phyloP scores from a whole-genome alignment of 306 rosid genomes.

The Styphnolobium japonicum region DNA sequence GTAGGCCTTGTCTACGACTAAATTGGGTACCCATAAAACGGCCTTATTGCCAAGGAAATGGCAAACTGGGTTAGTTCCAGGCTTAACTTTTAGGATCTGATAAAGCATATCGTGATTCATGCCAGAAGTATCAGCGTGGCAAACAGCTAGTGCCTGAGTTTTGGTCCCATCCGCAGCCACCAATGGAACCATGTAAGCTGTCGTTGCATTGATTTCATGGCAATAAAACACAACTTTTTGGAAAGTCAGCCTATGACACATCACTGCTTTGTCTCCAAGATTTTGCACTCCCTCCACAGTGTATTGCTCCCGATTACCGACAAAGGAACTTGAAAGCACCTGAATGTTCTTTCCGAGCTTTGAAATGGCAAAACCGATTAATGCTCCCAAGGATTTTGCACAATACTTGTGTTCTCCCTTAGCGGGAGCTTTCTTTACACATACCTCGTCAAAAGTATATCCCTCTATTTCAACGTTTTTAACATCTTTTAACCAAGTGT shows the following conservation, averaged over 20 bases:
- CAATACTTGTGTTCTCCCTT: slow-evolving; percentile 10
- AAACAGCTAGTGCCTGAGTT: slow-evolving; percentile 48
- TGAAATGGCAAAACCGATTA: slow-evolving; percentile 48
- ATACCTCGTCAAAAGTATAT: no score
- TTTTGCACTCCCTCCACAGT: slow-evolving; percentile 34
- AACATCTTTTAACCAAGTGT: not conserved
- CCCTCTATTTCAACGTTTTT: not conserved
- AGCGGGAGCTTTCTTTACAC: not conserved
- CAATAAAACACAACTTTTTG: slow-evolving; percentile 52
- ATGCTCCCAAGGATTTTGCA: slow-evolving; percentile 26
- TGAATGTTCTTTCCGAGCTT: slow-evolving; percentile 43
- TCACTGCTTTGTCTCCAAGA: slow-evolving; percentile 40
- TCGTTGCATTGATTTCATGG: slow-evolving; percentile 33
- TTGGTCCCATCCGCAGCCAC: slow-evolving; percentile 45
- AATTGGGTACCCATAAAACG: not conserved
- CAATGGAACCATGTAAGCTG: slow-evolving; percentile 37
- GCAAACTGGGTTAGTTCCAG: slow-evolving; percentile 54
- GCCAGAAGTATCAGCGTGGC: slow-evolving; percentile 61
- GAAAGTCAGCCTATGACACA: slow-evolving; percentile 51
- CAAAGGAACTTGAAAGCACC: slow-evolving; percentile 49
- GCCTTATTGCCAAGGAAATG: slow-evolving; percentile 42
- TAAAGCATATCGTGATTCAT: slow-evolving; percentile 45
- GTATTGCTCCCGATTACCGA: slow-evolving; percentile 21
- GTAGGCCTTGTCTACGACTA: no score
- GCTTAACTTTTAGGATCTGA: slow-evolving; percentile 48